phyloP scores from a whole-genome alignment of 202 grass and related monocot species.

The Musa balbisiana region DNA sequence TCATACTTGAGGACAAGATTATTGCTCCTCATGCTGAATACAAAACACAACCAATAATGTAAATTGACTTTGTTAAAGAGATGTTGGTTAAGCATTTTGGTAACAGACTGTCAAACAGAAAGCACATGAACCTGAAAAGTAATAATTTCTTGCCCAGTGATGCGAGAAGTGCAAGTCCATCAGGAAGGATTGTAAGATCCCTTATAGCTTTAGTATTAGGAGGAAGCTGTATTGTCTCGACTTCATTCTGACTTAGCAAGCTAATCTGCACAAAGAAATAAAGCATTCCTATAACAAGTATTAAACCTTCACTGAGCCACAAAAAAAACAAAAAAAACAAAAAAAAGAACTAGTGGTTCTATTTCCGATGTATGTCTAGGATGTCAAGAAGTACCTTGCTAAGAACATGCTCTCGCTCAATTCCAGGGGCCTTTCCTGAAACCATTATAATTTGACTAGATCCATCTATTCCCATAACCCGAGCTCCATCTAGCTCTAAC shows the following conservation, averaged over 20 bases:
- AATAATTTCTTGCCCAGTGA: constrained; percentile 76
- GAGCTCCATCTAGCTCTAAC: constrained; percentile 58
- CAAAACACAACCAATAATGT: constrained; percentile 29
- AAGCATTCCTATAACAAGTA: background rate
- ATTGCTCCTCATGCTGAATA: constrained; percentile 56
- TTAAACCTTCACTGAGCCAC: too few species aligned
- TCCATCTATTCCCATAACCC: constrained; percentile 80
- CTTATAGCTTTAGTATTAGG: constrained; percentile 74
- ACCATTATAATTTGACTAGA: constrained; percentile 52
- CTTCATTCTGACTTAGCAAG: constrained; percentile 50
- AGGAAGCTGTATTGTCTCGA: constrained; percentile 48
- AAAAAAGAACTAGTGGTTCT: constrained; percentile 13
- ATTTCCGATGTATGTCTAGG: constrained; percentile 17
- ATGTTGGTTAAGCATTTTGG: background rate
- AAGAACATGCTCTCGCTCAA: constrained; percentile 63
- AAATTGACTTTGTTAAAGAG: background rate
- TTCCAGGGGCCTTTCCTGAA: constrained; percentile 51
- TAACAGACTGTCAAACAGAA: background rate
- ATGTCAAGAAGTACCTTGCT: constrained; percentile 56
- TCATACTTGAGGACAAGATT: constrained; percentile 68
- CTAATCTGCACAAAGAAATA: constrained; percentile 44
- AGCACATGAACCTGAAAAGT: constrained; percentile 37
- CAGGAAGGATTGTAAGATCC: constrained; percentile 61
- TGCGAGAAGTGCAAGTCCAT: constrained; percentile 51
- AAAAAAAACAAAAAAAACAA: background rate